Evolutionary conservation across 1,284 basidiomycete species (phyloP), one percentile per base, ranked within the genome.

Genomic region (Bjerkandera adusta): DNA sequence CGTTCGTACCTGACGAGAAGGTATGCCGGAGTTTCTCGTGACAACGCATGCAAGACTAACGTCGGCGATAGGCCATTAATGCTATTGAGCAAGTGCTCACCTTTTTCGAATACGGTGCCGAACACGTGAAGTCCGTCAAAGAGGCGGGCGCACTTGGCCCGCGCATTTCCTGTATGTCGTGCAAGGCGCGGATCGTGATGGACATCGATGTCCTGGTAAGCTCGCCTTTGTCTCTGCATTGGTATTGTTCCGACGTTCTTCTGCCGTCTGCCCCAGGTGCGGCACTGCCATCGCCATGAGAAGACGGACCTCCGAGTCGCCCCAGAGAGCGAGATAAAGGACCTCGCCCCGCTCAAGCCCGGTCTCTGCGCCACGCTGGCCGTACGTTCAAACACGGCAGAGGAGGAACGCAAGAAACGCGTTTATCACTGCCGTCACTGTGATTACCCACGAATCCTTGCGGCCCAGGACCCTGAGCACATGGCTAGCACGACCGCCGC

Each of bases 271-370:
- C 45, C 11, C 16, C 51, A 86, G 83, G 60, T 76, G 35, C 76
- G 76, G 0, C 85, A 88, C 59, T 73, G 72, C 34, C 77, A 79
- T 52, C 75, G 85, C 18, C 85, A 88, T 55, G 73, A 79, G 0
- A 54, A 65, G 11, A 79, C 80, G 73, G 45, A 71, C 20, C 52
- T 85, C 11, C 51, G 54, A 1, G 5, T 77, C 16, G 18, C 73
- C 0, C n/a, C 62, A 0, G 42, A 25, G 6, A 46, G 47, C n/a
- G 64, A 68, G 11, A 60, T 56, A 1, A 40, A 40, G 15, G 21
- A 33, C 0, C 36, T 61, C 26, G 32, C 58, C 30, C 62, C 64
- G 3, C 53, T 71, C 20, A 55, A 64, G 32, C 53, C 52, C 13
- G 73, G 72, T 24, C 51, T 64, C 7, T 38, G 53, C 27, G 61